Evolutionary conservation across 1,284 basidiomycete genomes (phyloP).

Genomic region (Ceratobasidium sp.): DNA sequence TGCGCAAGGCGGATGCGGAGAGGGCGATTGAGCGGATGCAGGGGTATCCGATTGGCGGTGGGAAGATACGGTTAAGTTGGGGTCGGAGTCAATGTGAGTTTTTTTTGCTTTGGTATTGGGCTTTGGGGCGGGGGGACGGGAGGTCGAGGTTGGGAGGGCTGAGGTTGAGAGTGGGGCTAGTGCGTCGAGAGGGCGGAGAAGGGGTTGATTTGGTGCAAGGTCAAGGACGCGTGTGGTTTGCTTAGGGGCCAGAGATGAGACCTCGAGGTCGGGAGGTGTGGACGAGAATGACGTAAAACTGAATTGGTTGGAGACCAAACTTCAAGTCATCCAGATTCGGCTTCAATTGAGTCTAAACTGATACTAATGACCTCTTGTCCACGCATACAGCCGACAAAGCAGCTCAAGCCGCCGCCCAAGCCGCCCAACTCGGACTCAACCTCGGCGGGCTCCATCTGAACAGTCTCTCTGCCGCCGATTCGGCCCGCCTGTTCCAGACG

Average conservation of each 20-base stretch:
- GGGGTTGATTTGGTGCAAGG: neutral
- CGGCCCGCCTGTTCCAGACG: slow-evolving; percentile 45
- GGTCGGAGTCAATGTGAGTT: slow-evolving; percentile 87
- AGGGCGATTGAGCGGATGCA: slow-evolving; percentile 96
- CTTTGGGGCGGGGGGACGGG: neutral
- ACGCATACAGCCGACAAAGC: slow-evolving; percentile 74
- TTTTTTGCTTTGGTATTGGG: neutral
- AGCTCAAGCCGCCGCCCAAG: slow-evolving; percentile 83
- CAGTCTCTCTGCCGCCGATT: slow-evolving; percentile 40
- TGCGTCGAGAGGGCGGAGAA: neutral
- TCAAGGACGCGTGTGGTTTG: neutral
- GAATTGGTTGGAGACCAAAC: slow-evolving; percentile 1
- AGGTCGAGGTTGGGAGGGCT: slow-evolving; percentile 5
- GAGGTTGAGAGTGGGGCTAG: neutral
- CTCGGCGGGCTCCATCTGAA: slow-evolving; percentile 46
- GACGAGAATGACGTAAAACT: slow-evolving; percentile 4
- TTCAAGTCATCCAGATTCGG: neutral
- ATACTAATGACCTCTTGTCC: slow-evolving; percentile 5
- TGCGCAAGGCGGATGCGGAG: slow-evolving; percentile 91
- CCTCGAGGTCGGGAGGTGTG: slow-evolving; percentile 4
- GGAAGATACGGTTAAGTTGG: slow-evolving; percentile 91
- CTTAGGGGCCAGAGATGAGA: neutral
- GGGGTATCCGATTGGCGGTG: slow-evolving; percentile 92
- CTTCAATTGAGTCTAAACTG: neutral
- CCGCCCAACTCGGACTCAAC: slow-evolving; percentile 48